Evolutionary conservation across 768 basidiomycete genomes (phyloP), one percentile per base, ranked within the genome.

Genomic region (Phlebiopsis flavidoalba): DNA sequence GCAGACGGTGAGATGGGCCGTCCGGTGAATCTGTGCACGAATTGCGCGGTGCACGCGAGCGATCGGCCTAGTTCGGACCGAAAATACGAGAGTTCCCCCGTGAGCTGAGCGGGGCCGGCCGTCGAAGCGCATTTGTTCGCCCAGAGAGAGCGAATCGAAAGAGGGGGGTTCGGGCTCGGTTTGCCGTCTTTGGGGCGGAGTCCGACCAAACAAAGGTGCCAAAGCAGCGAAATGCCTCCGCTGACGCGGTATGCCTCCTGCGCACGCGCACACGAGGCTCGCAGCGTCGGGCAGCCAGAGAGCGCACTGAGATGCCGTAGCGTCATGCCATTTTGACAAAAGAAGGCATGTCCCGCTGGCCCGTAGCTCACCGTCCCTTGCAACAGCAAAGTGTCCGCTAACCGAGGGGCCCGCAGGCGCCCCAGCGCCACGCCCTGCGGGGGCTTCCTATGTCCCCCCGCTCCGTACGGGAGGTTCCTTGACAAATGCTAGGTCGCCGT

Each of bases 171-270:
- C 52, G 59, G 59, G 40, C n/a, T n/a, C n/a, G 52, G 40, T n/a
- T n/a, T 35, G 51, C 59, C 59, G 56, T 45, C n/a, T n/a, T 43
- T 43, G 40, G 26, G 40, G 11, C 40, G n/a, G n/a, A n/a, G n/a
- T n/a, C n/a, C n/a, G 26, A 53, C 59, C 14, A 37, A 53, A 24
- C 15, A 14, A 52, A 46, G 26, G 21, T 43, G 17, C 45, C 51
- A 35, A 40, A 17, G 40, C 22, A n/a, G 37, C 46, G 51, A 53
- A 53, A 33, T 60, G 51, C 59, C 45, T 45, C 59, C 59, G 59
- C 59, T n/a, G 59, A 52, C 19, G 49, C 48, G 12, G 1, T 19
- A 22, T 31, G 24, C 35, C 19, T 43, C 51, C 46, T 40, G 35
- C n/a, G n/a, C 40, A 31, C 21, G 10, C 26, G 50, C 50, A 31